Evolutionary conservation across 1,284 basidiomycete genomes (phyloP).

Genomic region (Cryptococcus sp.): DNA sequence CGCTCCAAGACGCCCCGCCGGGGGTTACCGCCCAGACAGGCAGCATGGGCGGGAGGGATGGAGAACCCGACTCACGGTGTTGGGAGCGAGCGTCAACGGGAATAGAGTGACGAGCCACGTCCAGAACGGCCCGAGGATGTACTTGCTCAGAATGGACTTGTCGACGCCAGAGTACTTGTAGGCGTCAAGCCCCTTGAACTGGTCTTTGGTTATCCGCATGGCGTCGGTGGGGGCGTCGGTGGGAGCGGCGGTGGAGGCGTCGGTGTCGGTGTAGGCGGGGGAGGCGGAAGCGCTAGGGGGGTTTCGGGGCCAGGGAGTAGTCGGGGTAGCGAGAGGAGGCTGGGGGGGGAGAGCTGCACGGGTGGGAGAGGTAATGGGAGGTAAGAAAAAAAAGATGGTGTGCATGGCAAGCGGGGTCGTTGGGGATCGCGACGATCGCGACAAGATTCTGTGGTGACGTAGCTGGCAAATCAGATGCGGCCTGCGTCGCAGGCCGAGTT

Average conservation of each 20-base stretch:
- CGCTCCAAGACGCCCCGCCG: not conserved
- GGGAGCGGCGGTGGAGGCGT: not conserved
- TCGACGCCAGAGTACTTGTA: constrained; percentile 60
- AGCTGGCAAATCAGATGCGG: no score
- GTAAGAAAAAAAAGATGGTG: not conserved
- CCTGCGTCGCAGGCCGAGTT: no score
- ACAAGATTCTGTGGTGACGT: no score
- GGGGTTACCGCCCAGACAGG: not conserved
- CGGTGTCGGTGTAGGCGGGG: not conserved
- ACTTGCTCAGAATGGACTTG: constrained; percentile 51
- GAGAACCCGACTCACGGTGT: constrained; percentile 62
- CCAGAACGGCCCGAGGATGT: constrained; percentile 86
- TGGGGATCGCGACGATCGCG: no score
- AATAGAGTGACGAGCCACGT: constrained; percentile 88
- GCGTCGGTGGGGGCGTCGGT: not conserved
- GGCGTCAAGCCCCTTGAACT: constrained; percentile 53
- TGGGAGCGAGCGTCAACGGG: constrained; percentile 84
- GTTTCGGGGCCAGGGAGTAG: not conserved
- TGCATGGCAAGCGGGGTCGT: no score
- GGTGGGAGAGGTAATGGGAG: not conserved
- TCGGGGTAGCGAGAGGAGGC: not conserved
- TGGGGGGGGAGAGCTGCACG: not conserved
- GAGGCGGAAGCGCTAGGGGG: not conserved
- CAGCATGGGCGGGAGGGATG: not conserved
- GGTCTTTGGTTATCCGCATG: constrained; percentile 48